A percentile compares a stretch with the other conserved stretches of the same genome.
These are phyloP conservation scores for Elsinoe perseae DNA, from an alignment of 2,329 filamentous ascomycete species.

Conservation along the genomic window DNA sequence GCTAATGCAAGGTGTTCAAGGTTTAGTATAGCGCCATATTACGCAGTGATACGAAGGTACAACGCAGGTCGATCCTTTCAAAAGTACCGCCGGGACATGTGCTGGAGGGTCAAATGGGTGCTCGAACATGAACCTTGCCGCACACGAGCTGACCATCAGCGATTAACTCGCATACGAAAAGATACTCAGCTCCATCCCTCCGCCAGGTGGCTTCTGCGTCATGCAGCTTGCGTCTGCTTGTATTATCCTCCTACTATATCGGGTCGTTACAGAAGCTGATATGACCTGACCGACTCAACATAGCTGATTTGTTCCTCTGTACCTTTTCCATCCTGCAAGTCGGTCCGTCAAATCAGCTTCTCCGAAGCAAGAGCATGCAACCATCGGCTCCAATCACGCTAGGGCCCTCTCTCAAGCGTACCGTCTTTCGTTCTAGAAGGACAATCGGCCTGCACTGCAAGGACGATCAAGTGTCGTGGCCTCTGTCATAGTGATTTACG, in stretches of 20 bases:
- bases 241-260: not conserved
- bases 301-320: too few relatives aligned
- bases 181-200: not conserved
- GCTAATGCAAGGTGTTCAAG: constrained; percentile 10
- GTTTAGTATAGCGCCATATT: constrained; percentile 6
- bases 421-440: not conserved
- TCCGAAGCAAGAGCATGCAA: not conserved
- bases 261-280: not conserved
- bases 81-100: not conserved
- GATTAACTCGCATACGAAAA: not conserved
- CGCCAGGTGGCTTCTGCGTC: too few relatives aligned
- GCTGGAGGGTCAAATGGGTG: not conserved
- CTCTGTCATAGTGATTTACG: too few relatives aligned
- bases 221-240: too few relatives aligned
- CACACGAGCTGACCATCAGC: not conserved
- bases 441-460: not conserved
- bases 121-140: not conserved
- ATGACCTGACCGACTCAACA: not conserved
- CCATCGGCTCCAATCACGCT: too few relatives aligned
- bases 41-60: constrained; percentile 10
- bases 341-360: not conserved
- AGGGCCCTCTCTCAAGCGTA: not conserved
- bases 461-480: not conserved
- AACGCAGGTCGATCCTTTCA: not conserved
- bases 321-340: not conserved